Evolutionary conservation across 352 stramenopile genomes (phyloP).

Genomic region (Globisporangium lucens): DNA sequence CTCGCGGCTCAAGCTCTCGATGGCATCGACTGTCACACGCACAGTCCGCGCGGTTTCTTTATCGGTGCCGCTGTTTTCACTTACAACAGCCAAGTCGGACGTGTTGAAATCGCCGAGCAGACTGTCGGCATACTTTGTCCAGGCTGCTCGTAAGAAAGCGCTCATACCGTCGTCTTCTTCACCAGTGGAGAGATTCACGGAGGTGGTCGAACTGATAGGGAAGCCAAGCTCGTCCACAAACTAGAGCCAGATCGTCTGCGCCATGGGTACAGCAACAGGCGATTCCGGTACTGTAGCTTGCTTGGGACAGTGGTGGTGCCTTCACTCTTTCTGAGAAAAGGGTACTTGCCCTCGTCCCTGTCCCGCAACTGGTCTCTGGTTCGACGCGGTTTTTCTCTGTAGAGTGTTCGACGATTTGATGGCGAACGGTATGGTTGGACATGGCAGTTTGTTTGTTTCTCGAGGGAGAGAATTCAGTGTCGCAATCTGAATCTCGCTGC

Average conservation of each 20-base stretch:
- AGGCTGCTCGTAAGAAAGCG: too few relatives aligned
- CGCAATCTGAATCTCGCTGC: neutral
- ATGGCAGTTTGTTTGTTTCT: neutral
- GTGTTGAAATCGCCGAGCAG: too few relatives aligned
- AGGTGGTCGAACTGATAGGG: neutral
- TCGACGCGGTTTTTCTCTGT: neutral
- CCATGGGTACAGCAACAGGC: neutral
- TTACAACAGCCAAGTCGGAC: neutral
- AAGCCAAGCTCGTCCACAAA: neutral
- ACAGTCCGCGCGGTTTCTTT: neutral
- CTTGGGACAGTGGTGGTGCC: neutral
- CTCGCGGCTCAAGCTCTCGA: too few relatives aligned
- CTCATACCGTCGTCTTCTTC: too few relatives aligned
- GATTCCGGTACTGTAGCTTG: too few relatives aligned
- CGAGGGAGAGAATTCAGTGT: neutral
- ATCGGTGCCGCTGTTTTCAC: neutral
- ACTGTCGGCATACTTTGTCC: too few relatives aligned
- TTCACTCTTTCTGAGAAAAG: neutral
- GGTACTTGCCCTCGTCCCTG: too few relatives aligned
- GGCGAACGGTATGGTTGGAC: neutral
- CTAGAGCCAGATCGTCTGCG: neutral
- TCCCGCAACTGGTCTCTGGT: neutral
- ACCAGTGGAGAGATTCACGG: neutral
- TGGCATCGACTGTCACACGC: neutral
- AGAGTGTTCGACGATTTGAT: neutral